These are phyloP conservation scores for Ophiostoma sp. DNA, from an alignment of 2,329 filamentous ascomycete genomes.

Conservation along the genomic window DNA sequence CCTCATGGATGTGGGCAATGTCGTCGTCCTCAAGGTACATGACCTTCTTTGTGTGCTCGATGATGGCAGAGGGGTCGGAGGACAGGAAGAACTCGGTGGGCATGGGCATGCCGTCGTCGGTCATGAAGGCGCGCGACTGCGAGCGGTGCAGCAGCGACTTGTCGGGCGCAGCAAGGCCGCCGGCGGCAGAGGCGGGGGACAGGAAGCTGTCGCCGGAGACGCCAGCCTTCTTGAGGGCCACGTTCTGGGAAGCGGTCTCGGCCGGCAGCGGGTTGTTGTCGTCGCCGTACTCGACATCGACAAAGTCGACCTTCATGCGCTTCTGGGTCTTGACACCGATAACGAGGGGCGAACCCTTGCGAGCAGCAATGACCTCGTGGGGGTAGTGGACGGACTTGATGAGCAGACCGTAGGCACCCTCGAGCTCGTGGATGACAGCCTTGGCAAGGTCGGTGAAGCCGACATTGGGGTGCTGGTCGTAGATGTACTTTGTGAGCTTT, in stretches of 20 bases:
- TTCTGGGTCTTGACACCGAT: slow-evolving; percentile 94
- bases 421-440: slow-evolving; percentile 95
- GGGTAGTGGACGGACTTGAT: slow-evolving; percentile 99
- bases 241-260: slow-evolving; percentile 92
- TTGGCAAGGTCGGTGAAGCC: slow-evolving; percentile 96
- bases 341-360: slow-evolving; percentile 96
- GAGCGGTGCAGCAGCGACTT: slow-evolving; percentile 98
- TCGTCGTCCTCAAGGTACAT: slow-evolving; percentile 99
- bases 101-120: slow-evolving; percentile 95
- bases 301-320: slow-evolving; percentile 99
- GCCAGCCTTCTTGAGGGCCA: slow-evolving; percentile 84
- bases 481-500: slow-evolving; percentile 97
- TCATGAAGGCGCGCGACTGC: slow-evolving; percentile 97
- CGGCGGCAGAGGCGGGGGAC: slow-evolving; percentile 41
- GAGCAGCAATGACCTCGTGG: slow-evolving; percentile 93
- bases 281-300: slow-evolving; percentile 95
- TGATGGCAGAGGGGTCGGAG: slow-evolving; percentile 94
- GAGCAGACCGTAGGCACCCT: slow-evolving; percentile 94
- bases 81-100: slow-evolving; percentile 99
- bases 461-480: slow-evolving; percentile 83
- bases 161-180: slow-evolving; percentile 75
- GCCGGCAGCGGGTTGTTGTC: slow-evolving; percentile 78
- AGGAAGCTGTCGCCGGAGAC: slow-evolving; percentile 69
- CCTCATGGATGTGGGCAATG: slow-evolving; percentile 98
- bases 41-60: slow-evolving; percentile 99